Percentiles rank a stretch among this genome's conserved stretches.
Evolutionary conservation across 1,284 basidiomycete species (phyloP).

Genomic region (Meripilus lineatus): DNA sequence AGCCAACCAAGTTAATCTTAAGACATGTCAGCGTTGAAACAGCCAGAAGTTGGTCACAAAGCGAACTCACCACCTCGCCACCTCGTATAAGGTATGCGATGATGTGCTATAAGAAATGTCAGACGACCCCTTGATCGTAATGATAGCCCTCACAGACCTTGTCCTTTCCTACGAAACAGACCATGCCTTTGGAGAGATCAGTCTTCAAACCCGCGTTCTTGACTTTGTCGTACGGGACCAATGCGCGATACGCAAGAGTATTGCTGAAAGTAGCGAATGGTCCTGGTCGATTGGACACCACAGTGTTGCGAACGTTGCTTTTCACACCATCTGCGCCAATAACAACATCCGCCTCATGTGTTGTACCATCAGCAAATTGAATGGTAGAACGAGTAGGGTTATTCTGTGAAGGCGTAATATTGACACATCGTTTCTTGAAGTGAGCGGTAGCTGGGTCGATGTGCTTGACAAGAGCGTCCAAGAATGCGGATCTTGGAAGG

Average conservation of each 20-base stretch:
- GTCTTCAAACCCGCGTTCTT: constrained; percentile 9
- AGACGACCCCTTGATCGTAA: not conserved
- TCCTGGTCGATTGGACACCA: constrained; percentile 1
- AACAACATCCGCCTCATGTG: constrained; percentile 43
- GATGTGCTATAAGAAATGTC: constrained; percentile 39
- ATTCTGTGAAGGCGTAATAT: constrained; percentile 22
- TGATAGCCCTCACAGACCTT: constrained; percentile 5
- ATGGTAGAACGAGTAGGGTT: constrained; percentile 27
- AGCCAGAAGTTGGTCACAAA: no score
- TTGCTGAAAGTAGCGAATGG: constrained; percentile 12
- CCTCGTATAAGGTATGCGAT: constrained; percentile 52
- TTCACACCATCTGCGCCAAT: constrained; percentile 46
- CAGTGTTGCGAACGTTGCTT: constrained; percentile 11
- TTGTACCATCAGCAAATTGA: constrained; percentile 42
- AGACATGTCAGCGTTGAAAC: not conserved
- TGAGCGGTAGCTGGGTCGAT: constrained; percentile 38
- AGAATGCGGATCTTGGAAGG: constrained; percentile 37
- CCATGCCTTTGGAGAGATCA: constrained; percentile 6
- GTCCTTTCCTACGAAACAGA: constrained; percentile 13
- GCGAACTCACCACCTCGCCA: constrained; percentile 30
- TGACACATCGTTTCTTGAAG: constrained; percentile 48
- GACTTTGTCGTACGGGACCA: constrained; percentile 4
- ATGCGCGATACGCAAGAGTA: constrained; percentile 11
- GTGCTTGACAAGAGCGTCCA: constrained; percentile 43
- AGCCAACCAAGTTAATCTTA: constrained; percentile 54